Conservation (phyloP, 768 basidiomycete species). For the Rickenella mellea region DNA sequence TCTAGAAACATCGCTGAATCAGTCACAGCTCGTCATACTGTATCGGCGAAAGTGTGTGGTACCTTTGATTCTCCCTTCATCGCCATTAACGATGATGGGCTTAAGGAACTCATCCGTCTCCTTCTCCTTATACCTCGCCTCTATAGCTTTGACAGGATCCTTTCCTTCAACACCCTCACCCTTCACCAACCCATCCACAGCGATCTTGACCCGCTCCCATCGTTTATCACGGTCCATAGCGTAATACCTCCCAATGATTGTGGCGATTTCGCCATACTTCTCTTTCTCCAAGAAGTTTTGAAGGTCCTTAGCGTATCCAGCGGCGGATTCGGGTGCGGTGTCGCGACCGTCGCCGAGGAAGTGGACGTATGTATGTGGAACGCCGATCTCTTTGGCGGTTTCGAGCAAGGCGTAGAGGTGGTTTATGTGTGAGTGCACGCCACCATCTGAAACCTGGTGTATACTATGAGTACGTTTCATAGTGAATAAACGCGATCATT, state of each 20-base stretch:
- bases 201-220: conserved; percentile 90
- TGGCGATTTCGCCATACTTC: conserved; percentile 72
- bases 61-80: conserved; percentile 76
- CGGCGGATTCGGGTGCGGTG: conserved; percentile 79
- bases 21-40: conserved; percentile 1
- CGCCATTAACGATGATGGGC: conserved; percentile 82
- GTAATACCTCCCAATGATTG: conserved; percentile 85
- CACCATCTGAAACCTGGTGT: conserved; percentile 79
- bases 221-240: conserved; percentile 97
- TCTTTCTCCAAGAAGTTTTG: conserved; percentile 71
- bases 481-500: conserved; percentile 1
- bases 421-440: conserved; percentile 91
- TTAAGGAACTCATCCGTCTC: conserved; percentile 95
- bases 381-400: conserved; percentile 76
- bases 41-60: conserved; percentile 11
- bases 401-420: conserved; percentile 88
- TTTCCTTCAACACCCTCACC: conserved; percentile 55
- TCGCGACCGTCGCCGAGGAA: conserved; percentile 94
- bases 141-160: conserved; percentile 54
- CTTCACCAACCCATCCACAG: conserved; percentile 73
- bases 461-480: conserved; percentile 3
- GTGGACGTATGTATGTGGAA: conserved; percentile 84
- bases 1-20: conserved; percentile 31
- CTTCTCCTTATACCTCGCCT: conserved; percentile 72
- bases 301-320: conserved; percentile 68